A percentile compares a stretch with the other conserved stretches of the same genome.
phyloP scores from a whole-genome alignment of 2,329 filamentous ascomycete species.

The Apiospora pterosperma region DNA sequence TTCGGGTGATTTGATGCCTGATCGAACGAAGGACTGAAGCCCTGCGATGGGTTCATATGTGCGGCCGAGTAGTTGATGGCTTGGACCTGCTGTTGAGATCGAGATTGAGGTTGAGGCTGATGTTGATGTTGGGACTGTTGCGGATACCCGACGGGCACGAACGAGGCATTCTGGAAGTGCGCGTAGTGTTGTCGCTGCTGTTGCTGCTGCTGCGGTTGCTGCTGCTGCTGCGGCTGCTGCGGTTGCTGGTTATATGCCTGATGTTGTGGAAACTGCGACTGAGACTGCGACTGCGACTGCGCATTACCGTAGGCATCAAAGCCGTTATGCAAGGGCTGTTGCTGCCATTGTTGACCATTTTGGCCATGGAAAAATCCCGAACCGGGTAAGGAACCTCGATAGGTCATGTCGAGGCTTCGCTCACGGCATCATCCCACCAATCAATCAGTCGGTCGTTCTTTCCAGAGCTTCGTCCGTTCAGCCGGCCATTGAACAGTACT shows the following conservation, averaged over 20 bases:
- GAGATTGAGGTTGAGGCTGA: conserved; percentile 23
- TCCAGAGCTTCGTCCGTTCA: not conserved
- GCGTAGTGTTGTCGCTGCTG: not conserved
- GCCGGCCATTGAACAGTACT: not conserved
- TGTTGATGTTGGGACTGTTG: conserved; percentile 23
- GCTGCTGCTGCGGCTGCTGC: not conserved
- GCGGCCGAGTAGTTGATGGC: conserved; percentile 16
- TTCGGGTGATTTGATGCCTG: conserved; percentile 20
- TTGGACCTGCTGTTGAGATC: conserved; percentile 21
- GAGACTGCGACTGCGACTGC: conserved; percentile 14
- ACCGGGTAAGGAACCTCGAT: conserved; percentile 28
- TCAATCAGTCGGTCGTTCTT: not conserved
- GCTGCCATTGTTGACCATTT: conserved; percentile 20
- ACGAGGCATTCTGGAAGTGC: conserved; percentile 17
- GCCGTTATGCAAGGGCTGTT: conserved; percentile 16
- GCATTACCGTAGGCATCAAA: conserved; percentile 23
- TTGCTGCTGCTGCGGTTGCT: not conserved
- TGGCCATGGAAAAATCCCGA: conserved; percentile 18
- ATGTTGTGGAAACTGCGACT: not conserved
- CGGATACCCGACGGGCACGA: conserved; percentile 16
- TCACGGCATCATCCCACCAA: conserved; percentile 22
- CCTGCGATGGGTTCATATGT: conserved; percentile 18
- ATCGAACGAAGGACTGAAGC: conserved; percentile 26
- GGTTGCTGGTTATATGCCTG: not conserved
- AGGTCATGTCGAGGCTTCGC: conserved; percentile 22